Conservation (phyloP, 371 early-diverging fungal genomes). For the Mycotypha africana region DNA sequence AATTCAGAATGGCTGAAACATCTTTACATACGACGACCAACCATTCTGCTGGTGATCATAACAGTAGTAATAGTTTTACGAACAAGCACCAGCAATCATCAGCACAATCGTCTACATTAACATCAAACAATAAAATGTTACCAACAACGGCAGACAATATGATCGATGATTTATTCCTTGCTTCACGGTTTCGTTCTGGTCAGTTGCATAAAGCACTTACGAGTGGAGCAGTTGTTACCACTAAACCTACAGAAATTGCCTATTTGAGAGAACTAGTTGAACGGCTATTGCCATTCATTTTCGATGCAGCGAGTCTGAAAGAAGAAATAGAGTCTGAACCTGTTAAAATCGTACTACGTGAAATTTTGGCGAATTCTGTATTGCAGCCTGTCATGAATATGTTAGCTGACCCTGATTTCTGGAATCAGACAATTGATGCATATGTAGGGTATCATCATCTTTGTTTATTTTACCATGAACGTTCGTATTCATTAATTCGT, state of each 20-base stretch:
- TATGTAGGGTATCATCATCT: too few species aligned
- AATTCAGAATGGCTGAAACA: conserved; percentile 62
- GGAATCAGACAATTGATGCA: conserved; percentile 71
- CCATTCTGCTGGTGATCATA: too few species aligned
- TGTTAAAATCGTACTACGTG: conserved; percentile 63
- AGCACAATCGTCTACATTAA: too few species aligned
- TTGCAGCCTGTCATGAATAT: conserved; percentile 67
- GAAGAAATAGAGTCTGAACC: conserved; percentile 52
- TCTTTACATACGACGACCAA: conserved; percentile 44
- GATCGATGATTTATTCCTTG: conserved; percentile 55
- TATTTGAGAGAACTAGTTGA: conserved; percentile 68
- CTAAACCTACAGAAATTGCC: conserved; percentile 47
- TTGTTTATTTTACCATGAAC: conserved; percentile 8
- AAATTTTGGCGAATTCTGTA: conserved; percentile 66
- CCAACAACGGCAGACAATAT: too few species aligned
- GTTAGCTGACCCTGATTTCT: conserved; percentile 79
- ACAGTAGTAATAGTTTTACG: too few species aligned
- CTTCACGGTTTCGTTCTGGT: conserved; percentile 55
- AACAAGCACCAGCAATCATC: too few species aligned
- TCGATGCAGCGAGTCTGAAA: too few species aligned
- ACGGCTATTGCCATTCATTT: conserved; percentile 55
- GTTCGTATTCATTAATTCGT: background rate
- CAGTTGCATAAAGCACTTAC: conserved; percentile 57
- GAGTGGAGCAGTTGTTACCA: conserved; percentile 36
- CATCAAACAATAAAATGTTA: too few species aligned